These are phyloP conservation scores for Rhizophagus clarus DNA, from an alignment of 192 early-diverging fungal genomes.

Conservation along the genomic window DNA sequence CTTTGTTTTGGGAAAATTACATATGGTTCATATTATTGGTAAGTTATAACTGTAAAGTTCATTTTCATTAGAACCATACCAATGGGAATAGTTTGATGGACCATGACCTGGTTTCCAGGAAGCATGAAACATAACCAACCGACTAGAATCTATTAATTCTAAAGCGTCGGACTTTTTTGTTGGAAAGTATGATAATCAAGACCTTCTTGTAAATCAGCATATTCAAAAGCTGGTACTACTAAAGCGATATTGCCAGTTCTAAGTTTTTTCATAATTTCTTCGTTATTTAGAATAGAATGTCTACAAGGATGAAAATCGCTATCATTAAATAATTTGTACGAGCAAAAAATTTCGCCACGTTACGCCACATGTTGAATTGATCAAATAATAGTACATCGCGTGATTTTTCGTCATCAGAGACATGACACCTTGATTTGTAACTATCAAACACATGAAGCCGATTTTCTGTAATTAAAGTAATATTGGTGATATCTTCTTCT, in stretches of 20 bases:
- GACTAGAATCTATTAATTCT: slow-evolving; percentile 44
- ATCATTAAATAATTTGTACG: slow-evolving; percentile 61
- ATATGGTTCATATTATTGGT: slow-evolving; percentile 66
- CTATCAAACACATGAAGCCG: slow-evolving; percentile 55
- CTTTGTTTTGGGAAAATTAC: slow-evolving; percentile 57
- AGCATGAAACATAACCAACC: slow-evolving; percentile 61
- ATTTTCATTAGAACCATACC: slow-evolving; percentile 45
- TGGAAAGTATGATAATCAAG: slow-evolving; percentile 52
- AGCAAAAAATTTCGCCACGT: slow-evolving; percentile 64
- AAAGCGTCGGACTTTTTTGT: slow-evolving; percentile 46
- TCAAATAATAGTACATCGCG: slow-evolving; percentile 52
- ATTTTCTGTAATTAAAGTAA: slow-evolving; percentile 60
- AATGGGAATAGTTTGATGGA: slow-evolving; percentile 59
- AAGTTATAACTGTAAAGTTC: slow-evolving; percentile 55
- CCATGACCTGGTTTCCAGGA: slow-evolving; percentile 57
- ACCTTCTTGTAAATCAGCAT: slow-evolving; percentile 53
- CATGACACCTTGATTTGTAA: slow-evolving; percentile 55
- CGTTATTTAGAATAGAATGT: slow-evolving; percentile 38
- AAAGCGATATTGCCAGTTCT: slow-evolving; percentile 51
- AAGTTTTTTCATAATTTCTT: slow-evolving; percentile 45
- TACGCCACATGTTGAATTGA: slow-evolving; percentile 70
- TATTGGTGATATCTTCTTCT: slow-evolving; percentile 60
- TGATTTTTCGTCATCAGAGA: slow-evolving; percentile 50
- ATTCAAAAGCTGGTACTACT: slow-evolving; percentile 64
- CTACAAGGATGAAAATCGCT: slow-evolving; percentile 60